Conservation (phyloP, 2,329 filamentous ascomycete genomes). For the Lachnellula hyalina region DNA sequence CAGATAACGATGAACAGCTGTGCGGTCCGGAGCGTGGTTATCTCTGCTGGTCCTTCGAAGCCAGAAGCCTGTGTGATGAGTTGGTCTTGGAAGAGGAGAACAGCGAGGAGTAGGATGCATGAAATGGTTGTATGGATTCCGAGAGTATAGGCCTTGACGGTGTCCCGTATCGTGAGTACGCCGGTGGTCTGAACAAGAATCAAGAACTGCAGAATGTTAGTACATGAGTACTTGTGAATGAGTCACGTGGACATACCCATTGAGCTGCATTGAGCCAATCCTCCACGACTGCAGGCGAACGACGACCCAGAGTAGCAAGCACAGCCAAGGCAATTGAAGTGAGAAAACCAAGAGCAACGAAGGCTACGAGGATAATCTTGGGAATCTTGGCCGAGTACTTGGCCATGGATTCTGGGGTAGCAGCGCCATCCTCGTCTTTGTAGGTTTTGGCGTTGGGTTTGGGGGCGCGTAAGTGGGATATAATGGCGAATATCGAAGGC, state of each 20-base stretch:
- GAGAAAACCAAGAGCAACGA: conserved; percentile 48
- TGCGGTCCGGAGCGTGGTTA: conserved; percentile 42
- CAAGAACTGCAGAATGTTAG: conserved; percentile 38
- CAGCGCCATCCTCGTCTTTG: conserved; percentile 64
- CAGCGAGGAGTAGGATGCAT: conserved; percentile 38
- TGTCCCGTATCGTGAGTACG: conserved; percentile 44
- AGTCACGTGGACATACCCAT: conserved; percentile 52
- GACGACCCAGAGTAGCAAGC: conserved; percentile 39
- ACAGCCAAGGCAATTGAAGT: conserved; percentile 53
- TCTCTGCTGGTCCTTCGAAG: conserved; percentile 16
- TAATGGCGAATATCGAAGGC: conserved; percentile 34
- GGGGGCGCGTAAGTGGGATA: conserved; percentile 31
- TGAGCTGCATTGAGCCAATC: conserved; percentile 55
- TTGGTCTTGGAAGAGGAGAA: conserved; percentile 43
- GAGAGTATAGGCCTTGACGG: conserved; percentile 48
- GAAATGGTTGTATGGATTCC: conserved; percentile 49
- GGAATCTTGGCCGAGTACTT: conserved; percentile 57
- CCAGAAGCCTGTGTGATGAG: conserved; percentile 30
- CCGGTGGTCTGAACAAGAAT: conserved; percentile 47
- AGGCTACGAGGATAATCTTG: conserved; percentile 49
- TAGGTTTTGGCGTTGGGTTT: conserved; percentile 44
- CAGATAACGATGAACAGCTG: conserved; percentile 43
- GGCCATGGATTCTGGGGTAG: conserved; percentile 56
- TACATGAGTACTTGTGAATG: neutral
- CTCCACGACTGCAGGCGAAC: conserved; percentile 42